Evolutionary conservation across 2,329 filamentous ascomycete genomes (phyloP).

Genomic region (Aspergillus spinulosporus): DNA sequence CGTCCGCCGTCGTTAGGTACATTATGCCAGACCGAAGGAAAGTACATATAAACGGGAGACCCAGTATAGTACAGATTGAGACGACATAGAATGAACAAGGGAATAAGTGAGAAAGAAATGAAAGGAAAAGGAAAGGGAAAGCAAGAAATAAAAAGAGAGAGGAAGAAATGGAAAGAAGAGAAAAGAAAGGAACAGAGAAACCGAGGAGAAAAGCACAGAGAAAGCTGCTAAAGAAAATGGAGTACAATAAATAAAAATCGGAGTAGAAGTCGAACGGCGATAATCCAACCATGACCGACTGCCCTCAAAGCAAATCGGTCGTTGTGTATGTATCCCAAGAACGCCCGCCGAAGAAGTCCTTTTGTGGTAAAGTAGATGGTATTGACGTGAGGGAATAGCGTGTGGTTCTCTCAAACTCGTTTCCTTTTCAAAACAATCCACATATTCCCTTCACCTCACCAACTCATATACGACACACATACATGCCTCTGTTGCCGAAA

Average conservation of each 20-base stretch:
- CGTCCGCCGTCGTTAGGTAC: background rate
- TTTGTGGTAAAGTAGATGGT: background rate
- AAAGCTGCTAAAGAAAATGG: too few species aligned
- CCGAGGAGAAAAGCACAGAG: too few species aligned
- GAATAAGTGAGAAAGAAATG: background rate
- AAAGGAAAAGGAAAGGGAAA: background rate
- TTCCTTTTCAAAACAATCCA: background rate
- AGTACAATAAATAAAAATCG: too few species aligned
- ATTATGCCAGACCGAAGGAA: background rate
- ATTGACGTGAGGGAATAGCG: background rate
- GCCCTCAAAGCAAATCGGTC: background rate
- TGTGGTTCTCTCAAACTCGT: background rate
- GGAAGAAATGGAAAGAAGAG: too few species aligned
- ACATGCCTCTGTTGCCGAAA: slow-evolving; percentile 1
- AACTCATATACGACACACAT: slow-evolving; percentile 11
- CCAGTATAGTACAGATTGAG: slow-evolving; percentile 15
- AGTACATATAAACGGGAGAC: slow-evolving; percentile 5
- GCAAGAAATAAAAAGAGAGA: too few species aligned
- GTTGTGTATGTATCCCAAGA: slow-evolving; percentile 9
- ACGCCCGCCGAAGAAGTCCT: background rate
- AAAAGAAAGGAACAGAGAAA: too few species aligned
- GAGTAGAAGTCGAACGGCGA: slow-evolving; percentile 5
- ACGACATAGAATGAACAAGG: background rate
- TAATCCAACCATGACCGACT: slow-evolving; percentile 7
- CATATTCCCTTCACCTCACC: slow-evolving; percentile 6